Percentiles rank a stretch among this genome's conserved stretches.
Conservation (phyloP, 371 early-diverging fungal species). For the Actinomortierella ambigua region DNA sequence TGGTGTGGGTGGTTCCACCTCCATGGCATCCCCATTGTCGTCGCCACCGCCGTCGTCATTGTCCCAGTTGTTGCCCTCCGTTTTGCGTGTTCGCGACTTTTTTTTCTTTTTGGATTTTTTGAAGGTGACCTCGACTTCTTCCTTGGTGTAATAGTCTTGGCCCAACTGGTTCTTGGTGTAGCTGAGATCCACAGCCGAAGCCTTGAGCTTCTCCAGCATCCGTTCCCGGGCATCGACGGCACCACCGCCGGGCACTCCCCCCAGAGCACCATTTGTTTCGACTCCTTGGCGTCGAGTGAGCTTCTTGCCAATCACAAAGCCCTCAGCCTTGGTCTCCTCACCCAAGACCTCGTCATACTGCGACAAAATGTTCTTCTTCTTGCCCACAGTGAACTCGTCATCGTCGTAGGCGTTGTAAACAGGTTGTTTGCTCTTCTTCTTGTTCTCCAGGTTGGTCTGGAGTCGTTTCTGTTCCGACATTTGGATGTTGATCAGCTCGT, state of each 20-base stretch:
- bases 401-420: conserved; percentile 83
- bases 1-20: conserved; percentile 30
- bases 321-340: conserved; percentile 50
- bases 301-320: conserved; percentile 55
- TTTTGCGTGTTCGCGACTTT: conserved; percentile 56
- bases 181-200: conserved; percentile 60
- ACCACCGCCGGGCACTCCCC: conserved; percentile 16
- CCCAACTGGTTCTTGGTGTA: conserved; percentile 51
- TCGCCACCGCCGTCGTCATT: conserved; percentile 49
- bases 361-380: conserved; percentile 68
- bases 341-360: conserved; percentile 82
- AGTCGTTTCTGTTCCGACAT: conserved; percentile 72
- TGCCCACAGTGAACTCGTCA: conserved; percentile 64
- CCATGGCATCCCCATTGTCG: conserved; percentile 22
- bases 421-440: conserved; percentile 69
- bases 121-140: conserved; percentile 79
- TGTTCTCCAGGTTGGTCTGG: conserved; percentile 77
- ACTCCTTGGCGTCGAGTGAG: conserved; percentile 21
- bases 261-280: conserved; percentile 1
- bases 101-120: conserved; percentile 78
- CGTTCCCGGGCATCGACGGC: conserved; percentile 44
- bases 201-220: conserved; percentile 65
- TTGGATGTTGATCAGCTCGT: conserved; percentile 74
- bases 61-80: conserved; percentile 32
- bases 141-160: conserved; percentile 85